Percentiles rank a stretch among this genome's conserved stretches.
Evolutionary conservation across 2,329 filamentous ascomycete species (phyloP).

Genomic region (Aspergillus fijiensis): DNA sequence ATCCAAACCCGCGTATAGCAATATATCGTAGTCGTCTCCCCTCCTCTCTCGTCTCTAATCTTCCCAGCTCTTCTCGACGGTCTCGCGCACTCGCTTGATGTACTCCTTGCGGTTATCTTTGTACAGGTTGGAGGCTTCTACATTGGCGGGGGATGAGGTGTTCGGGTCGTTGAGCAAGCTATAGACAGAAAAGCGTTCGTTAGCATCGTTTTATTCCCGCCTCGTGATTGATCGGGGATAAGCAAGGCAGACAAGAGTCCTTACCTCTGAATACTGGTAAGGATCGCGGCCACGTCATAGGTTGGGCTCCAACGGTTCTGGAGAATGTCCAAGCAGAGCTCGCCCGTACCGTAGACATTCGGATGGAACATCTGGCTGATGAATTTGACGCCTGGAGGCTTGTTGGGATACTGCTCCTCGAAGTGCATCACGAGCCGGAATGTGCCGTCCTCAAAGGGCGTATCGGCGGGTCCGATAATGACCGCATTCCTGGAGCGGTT

Average conservation of each 20-base stretch:
- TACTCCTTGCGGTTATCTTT: slow-evolving; percentile 98
- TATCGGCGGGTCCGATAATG: slow-evolving; percentile 95
- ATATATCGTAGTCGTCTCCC: neutral
- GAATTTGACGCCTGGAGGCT: slow-evolving; percentile 96
- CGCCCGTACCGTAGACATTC: slow-evolving; percentile 95
- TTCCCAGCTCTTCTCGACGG: slow-evolving; percentile 99
- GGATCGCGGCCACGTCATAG: slow-evolving; percentile 93
- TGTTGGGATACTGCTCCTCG: slow-evolving; percentile 98
- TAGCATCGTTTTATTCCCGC: neutral
- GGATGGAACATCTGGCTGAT: slow-evolving; percentile 99
- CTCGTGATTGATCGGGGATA: neutral
- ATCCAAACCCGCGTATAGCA: slow-evolving; percentile 6
- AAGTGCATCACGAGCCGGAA: slow-evolving; percentile 99
- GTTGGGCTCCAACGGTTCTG: slow-evolving; percentile 99
- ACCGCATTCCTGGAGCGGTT: slow-evolving; percentile 77
- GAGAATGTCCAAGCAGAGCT: slow-evolving; percentile 92
- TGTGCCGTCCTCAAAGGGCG: slow-evolving; percentile 96
- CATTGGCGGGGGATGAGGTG: slow-evolving; percentile 96
- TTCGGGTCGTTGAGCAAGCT: slow-evolving; percentile 97
- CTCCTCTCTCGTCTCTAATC: slow-evolving; percentile 56
- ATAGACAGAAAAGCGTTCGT: slow-evolving; percentile 3
- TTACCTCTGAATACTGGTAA: slow-evolving; percentile 97
- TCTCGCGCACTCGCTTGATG: slow-evolving; percentile 89
- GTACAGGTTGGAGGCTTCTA: slow-evolving; percentile 96
- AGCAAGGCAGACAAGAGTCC: slow-evolving; percentile 10